phyloP scores from a whole-genome alignment of 2,329 filamentous ascomycete species.

The Pyrenochaeta sp. region DNA sequence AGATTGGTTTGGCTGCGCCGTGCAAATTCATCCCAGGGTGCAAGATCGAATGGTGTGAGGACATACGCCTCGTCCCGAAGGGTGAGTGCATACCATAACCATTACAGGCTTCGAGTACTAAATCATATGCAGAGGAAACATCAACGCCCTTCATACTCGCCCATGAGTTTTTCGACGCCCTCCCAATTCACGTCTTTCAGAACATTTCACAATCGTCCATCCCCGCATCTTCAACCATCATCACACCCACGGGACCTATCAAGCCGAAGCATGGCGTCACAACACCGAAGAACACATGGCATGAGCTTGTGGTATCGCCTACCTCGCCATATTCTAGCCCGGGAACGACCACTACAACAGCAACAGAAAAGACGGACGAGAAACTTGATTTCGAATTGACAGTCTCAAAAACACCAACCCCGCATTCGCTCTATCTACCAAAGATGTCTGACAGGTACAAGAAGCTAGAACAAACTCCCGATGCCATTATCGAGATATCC shows the following conservation, averaged over 20 bases:
- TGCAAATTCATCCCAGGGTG: conserved; percentile 78
- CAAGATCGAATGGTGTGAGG: conserved; percentile 86
- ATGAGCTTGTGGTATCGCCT: conserved; percentile 55
- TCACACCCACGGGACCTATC: conserved; percentile 60
- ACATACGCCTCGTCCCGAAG: conserved; percentile 81
- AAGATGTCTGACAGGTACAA: conserved; percentile 82
- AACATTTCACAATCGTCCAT: conserved; percentile 63
- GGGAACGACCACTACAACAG: conserved; percentile 26
- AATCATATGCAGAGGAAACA: conserved; percentile 61
- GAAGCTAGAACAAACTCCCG: conserved; percentile 71
- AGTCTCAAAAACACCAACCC: conserved; percentile 76
- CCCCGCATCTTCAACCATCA: conserved; percentile 50
- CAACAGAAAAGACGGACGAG: conserved; percentile 24
- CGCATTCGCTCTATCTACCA: conserved; percentile 85
- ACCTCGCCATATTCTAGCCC: conserved; percentile 53
- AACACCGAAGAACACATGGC: conserved; percentile 51
- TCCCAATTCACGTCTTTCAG: conserved; percentile 95
- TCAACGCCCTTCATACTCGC: conserved; percentile 92
- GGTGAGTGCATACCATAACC: conserved; percentile 56
- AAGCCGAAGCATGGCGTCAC: conserved; percentile 51
- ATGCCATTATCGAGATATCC: conserved; percentile 85
- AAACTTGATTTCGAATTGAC: conserved; percentile 87
- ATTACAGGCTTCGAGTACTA: conserved; percentile 9
- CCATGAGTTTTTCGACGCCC: conserved; percentile 97
- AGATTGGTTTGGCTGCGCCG: conserved; percentile 75